Evolutionary conservation across 2,329 filamentous ascomycete genomes (phyloP), one percentile per base, ranked within the genome.

Genomic region (Bretziella fagacearum): DNA sequence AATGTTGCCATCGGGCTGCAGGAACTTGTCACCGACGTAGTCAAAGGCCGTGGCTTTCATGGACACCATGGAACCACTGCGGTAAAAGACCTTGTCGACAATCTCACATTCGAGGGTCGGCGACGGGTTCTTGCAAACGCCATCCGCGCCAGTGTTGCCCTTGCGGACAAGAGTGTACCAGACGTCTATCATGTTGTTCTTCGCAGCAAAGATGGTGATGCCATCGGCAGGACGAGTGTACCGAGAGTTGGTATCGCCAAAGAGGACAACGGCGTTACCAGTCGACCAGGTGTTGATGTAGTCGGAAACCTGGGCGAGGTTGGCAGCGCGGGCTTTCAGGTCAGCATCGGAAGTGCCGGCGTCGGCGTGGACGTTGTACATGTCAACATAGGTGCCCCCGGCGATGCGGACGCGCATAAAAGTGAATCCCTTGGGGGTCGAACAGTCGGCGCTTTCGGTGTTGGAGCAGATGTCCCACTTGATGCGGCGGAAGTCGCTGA

Each of bases 381-480:
- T 62, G 56, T 81, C 77, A 20, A 78, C 59, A 51, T 70, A 77
- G 6, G 74, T 66, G n/a, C 45, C 45, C 49, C 45, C 46, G 6
- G 64, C 66, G 11, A 79, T 53, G 17, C 65, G 60, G 33, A 70
- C 59, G 10, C 75, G 69, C 75, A 81, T 79, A 41, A 75, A 74
- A 1, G 76, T 80, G 58, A 80, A 81, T 11, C 78, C 78, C 59
- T 82, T 82, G 18, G 76, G 78, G 1, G 77, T 81, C 52, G 81
- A 61, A 56, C 78, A 81, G 57, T 82, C 78, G 1, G 58, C 55
- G 0, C 66, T 67, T 0, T 70, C 73, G 29, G 67, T 66, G 55
- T 73, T 58, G 49, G 70, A 73, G 60, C 77, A 80, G 2, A 57
- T 62, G 20, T 65, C 58, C 76, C 78, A 82, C 55, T 76, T 74